Conservation (phyloP, 1,284 basidiomycete species). For the Sparassis latifolia region DNA sequence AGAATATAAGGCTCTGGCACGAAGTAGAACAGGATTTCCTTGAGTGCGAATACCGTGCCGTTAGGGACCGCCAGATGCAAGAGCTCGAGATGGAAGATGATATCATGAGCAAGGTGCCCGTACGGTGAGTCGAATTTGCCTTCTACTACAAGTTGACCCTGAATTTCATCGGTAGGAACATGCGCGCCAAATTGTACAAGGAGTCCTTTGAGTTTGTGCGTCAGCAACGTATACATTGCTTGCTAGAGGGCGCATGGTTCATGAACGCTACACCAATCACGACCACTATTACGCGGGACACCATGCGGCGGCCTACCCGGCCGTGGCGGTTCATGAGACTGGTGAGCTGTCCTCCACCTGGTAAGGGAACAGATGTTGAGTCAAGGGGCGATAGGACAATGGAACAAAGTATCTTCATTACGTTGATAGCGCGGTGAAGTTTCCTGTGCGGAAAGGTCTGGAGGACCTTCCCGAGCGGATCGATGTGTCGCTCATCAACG, state of each 20-base stretch:
- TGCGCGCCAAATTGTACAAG: slow-evolving; percentile 82
- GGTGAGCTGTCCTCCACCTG: slow-evolving; percentile 31
- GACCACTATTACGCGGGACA: slow-evolving; percentile 41
- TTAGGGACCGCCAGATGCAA: slow-evolving; percentile 91
- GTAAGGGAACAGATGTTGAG: neutral
- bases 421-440: slow-evolving; percentile 72
- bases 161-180: slow-evolving; percentile 44
- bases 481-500: slow-evolving; percentile 72
- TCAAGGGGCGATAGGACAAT: slow-evolving; percentile 46
- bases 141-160: neutral
- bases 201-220: slow-evolving; percentile 92
- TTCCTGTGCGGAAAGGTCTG: slow-evolving; percentile 70
- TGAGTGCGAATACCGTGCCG: slow-evolving; percentile 80
- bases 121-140: slow-evolving; percentile 49
- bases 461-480: slow-evolving; percentile 86
- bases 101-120: slow-evolving; percentile 75
- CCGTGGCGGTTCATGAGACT: slow-evolving; percentile 79
- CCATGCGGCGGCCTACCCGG: slow-evolving; percentile 46
- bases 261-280: slow-evolving; percentile 60
- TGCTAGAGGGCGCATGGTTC: slow-evolving; percentile 91
- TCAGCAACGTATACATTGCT: slow-evolving; percentile 84
- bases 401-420: slow-evolving; percentile 78
- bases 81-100: slow-evolving; percentile 92
- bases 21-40: slow-evolving; percentile 83
- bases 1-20: slow-evolving; percentile 78